phyloP scores from a whole-genome alignment of 2,329 filamentous ascomycete genomes.

The Beauveria pseudobassiana region DNA sequence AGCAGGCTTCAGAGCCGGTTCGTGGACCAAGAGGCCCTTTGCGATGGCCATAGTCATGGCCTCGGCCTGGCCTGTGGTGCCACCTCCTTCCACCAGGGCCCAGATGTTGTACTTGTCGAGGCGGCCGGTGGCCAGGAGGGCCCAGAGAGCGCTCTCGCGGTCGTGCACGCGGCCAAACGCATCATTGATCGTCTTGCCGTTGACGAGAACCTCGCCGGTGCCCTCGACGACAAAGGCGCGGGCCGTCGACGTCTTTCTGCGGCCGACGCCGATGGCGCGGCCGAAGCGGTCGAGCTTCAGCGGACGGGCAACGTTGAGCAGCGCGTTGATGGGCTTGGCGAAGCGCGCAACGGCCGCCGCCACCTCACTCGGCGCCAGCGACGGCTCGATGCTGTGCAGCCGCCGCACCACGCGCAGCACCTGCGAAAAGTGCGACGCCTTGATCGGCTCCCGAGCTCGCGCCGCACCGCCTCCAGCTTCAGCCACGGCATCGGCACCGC shows the following conservation, averaged over 20 bases:
- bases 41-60: constrained; percentile 85
- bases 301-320: constrained; percentile 55
- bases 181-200: constrained; percentile 76
- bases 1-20: constrained; percentile 82
- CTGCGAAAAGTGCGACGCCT: constrained; percentile 69
- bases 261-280: constrained; percentile 70
- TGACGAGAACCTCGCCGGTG: constrained; percentile 81
- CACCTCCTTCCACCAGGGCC: constrained; percentile 76
- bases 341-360: constrained; percentile 58
- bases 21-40: constrained; percentile 81
- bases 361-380: constrained; percentile 65
- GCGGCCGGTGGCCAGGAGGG: constrained; percentile 71
- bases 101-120: constrained; percentile 97
- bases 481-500: constrained; percentile 75
- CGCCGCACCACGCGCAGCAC: constrained; percentile 69
- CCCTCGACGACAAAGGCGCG: constrained; percentile 87
- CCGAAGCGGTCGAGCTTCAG: constrained; percentile 68
- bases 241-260: constrained; percentile 80
- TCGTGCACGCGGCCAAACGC: constrained; percentile 86
- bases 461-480: constrained; percentile 67
- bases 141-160: constrained; percentile 89
- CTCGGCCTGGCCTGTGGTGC: constrained; percentile 91
- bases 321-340: constrained; percentile 66
- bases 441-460: constrained; percentile 65
- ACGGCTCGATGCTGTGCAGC: constrained; percentile 78